Conservation (phyloP, 345 rosid species). For the Hypericum perforatum region DNA sequence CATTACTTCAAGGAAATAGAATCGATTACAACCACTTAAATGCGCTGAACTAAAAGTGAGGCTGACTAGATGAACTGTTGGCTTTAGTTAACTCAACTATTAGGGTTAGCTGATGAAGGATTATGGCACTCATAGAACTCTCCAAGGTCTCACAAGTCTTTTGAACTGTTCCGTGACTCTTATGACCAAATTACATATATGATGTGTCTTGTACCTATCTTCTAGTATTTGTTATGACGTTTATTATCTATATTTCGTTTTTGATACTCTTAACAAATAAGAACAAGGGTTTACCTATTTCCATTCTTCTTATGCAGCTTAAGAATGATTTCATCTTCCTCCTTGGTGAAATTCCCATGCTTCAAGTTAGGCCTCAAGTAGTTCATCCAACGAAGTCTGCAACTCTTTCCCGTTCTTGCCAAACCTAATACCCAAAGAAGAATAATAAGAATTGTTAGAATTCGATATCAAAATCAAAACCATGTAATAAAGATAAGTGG, state of each 20-base stretch:
- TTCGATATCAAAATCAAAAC: no score
- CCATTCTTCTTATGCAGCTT: slow-evolving; percentile 35
- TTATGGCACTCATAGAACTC: no score
- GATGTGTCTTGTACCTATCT: background rate
- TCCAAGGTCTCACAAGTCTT: no score
- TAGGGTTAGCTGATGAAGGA: no score
- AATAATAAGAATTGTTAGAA: background rate
- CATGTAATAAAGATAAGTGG: background rate
- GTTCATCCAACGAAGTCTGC: slow-evolving; percentile 65
- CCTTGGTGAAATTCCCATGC: slow-evolving; percentile 42
- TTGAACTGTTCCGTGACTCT: no score
- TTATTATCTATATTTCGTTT: background rate
- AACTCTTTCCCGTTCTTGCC: slow-evolving; percentile 55
- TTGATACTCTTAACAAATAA: background rate
- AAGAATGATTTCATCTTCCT: slow-evolving; percentile 41
- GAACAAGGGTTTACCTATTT: slow-evolving; percentile 26
- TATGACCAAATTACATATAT: no score
- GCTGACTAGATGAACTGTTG: no score
- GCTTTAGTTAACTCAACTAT: no score
- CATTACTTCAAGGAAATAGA: no score
- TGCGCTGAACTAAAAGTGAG: no score
- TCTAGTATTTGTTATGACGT: background rate
- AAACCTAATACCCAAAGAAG: slow-evolving; percentile 27
- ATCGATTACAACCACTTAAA: no score
- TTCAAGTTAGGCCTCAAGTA: slow-evolving; percentile 47